Percentiles rank a stretch among this genome's conserved stretches.
Evolutionary conservation across 306 rosid genomes (phyloP).

Genomic region (Cicer chorassanicum): DNA sequence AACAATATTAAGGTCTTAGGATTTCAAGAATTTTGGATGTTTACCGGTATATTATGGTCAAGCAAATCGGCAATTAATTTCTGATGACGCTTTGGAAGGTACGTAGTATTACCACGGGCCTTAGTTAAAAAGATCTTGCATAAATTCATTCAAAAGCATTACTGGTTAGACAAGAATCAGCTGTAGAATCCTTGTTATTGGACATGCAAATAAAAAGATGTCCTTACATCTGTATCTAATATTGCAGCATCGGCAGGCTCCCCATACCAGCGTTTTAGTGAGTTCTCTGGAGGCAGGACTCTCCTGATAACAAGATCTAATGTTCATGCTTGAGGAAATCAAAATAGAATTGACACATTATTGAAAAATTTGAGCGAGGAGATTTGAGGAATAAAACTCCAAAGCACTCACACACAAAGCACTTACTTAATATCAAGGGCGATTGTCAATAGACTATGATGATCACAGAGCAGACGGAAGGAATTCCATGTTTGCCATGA

Average conservation of each 20-base stretch:
- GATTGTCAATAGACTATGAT: conserved; percentile 41
- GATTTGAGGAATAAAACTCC: not conserved
- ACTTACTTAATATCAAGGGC: conserved; percentile 55
- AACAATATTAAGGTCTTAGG: not conserved
- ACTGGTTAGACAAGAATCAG: conserved; percentile 21
- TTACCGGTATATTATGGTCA: not conserved
- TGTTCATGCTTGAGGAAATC: conserved; percentile 16
- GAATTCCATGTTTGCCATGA: conserved; percentile 46
- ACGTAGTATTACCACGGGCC: not conserved
- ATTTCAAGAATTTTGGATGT: not conserved
- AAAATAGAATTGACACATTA: not conserved
- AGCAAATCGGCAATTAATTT: not conserved
- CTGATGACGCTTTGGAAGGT: not conserved
- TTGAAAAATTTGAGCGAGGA: not conserved
- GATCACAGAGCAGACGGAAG: conserved; percentile 10
- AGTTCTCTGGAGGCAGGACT: conserved; percentile 52
- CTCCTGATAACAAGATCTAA: not conserved
- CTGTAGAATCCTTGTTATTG: not conserved
- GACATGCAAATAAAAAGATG: conserved; percentile 1
- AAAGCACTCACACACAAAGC: not conserved
- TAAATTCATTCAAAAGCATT: conserved; percentile 20
- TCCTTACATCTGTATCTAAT: conserved; percentile 63
- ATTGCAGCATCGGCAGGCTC: conserved; percentile 76
- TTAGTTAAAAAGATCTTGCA: conserved; percentile 18
- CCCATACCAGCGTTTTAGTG: conserved; percentile 78